Evolutionary conservation across 2,329 filamentous ascomycete genomes (phyloP), one percentile per base, ranked within the genome.

Genomic region (Ophiostoma sp.): DNA sequence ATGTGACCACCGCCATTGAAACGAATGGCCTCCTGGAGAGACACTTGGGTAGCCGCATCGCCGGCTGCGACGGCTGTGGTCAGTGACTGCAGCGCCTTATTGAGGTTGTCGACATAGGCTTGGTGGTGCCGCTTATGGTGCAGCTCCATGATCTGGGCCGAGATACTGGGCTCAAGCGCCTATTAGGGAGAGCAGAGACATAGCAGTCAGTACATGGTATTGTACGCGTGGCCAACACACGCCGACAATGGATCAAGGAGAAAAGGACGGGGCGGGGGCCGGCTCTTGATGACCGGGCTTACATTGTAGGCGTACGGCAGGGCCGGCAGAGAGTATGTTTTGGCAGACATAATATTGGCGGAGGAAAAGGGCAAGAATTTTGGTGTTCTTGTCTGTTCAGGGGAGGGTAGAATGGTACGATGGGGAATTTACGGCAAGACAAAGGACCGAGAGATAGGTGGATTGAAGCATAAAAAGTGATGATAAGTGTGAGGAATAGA

Each of bases 121-220:
- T 95, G 91, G 87, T 97, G 95, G 88, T 97, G 94, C 84, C 94
- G 95, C 85, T 89, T 91, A 89, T 97, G 93, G 87, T 97, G 95
- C 63, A 97, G 89, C 86, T 97, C 93, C 95, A 97, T 97, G 86
- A 97, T 97, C 85, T 96, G 90, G 82, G 92, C 92, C 68, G 92
- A 95, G 85, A 97, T 90, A 80, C 81, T 79, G 19, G 83, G 84
- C 83, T 95, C 93, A 76, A 95, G 90, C 2, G 80, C 79, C 79
- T 80, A 22, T 72, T 9, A 42, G 42, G 48, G 19, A 45, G n/a
- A 4, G 50, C 4, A 22, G 36, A 8, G 15, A 22, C 0, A 55
- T 12, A 15, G 25, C n/a, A 25, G 12, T 42, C 33, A 64, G 39
- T 8, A 45, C 36, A 45, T 8, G 2, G 15, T 42, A 22, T 12